Conservation (phyloP, 257 asterid genomes). For the Sherardia arvensis region DNA sequence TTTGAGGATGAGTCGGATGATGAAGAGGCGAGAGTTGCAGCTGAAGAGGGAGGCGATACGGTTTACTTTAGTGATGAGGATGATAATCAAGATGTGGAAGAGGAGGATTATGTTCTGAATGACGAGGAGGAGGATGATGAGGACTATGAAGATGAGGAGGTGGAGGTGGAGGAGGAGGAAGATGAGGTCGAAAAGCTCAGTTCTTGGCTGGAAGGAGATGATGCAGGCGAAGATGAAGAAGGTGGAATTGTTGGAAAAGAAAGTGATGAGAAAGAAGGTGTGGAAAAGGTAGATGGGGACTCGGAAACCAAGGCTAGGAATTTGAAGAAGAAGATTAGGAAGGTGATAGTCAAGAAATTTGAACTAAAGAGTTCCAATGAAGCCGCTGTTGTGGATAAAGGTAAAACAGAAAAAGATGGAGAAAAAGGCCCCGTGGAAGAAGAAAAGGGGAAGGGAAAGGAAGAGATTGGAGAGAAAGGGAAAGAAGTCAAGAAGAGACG, state of each 20-base stretch:
- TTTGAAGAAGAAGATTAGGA: background rate
- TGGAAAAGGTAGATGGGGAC: background rate
- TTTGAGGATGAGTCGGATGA: background rate
- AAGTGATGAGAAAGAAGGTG: background rate
- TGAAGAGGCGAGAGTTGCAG: background rate
- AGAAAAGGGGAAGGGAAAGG: conserved; percentile 14
- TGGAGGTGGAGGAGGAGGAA: background rate
- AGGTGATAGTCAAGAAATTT: background rate
- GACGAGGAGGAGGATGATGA: background rate
- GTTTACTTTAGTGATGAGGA: background rate
- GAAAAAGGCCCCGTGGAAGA: background rate
- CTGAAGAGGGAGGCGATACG: conserved; percentile 4
- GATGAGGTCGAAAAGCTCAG: background rate
- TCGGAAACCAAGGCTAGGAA: conserved; percentile 1
- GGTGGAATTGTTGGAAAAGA: background rate
- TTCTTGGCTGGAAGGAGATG: background rate
- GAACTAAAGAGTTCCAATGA: background rate
- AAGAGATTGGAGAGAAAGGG: conserved; percentile 24
- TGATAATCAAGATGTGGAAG: background rate
- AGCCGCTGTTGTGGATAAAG: background rate
- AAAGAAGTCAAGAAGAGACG: conserved; percentile 16
- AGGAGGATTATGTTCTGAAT: background rate
- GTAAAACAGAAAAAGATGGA: background rate
- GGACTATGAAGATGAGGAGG: background rate
- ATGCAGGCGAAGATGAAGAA: background rate